Percentiles rank a stretch among this genome's conserved stretches.
Conservation (phyloP, 2,329 filamentous ascomycete species). For the Trichoderma sp. region DNA sequence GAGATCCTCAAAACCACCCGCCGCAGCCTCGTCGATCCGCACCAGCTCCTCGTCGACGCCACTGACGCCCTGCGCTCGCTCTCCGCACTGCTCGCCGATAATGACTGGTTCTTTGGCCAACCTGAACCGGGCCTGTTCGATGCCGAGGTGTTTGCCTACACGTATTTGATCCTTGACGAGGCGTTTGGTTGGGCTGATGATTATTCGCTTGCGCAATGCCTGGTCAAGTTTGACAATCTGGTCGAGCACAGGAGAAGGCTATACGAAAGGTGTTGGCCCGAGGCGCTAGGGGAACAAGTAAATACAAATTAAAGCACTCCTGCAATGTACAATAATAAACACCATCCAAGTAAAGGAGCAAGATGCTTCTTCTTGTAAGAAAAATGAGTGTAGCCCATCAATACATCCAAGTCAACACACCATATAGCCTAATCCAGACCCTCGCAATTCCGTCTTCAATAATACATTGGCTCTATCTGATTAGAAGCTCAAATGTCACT, state of each 20-base stretch:
- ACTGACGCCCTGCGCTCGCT: slow-evolving; percentile 50
- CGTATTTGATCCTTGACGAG: slow-evolving; percentile 73
- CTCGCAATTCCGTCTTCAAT: neutral
- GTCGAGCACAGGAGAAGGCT: slow-evolving; percentile 48
- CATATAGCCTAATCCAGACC: neutral
- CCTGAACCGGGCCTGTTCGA: slow-evolving; percentile 73
- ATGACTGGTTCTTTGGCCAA: slow-evolving; percentile 53
- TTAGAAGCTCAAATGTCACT: neutral
- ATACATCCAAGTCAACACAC: neutral
- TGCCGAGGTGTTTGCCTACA: slow-evolving; percentile 87
- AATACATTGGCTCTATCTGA: neutral
- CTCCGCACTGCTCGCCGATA: slow-evolving; percentile 42
- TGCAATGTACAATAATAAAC: neutral
- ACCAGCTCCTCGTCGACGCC: slow-evolving; percentile 46
- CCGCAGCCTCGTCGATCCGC: slow-evolving; percentile 36
- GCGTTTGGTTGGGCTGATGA: slow-evolving; percentile 61
- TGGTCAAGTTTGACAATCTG: slow-evolving; percentile 62
- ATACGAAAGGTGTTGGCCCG: slow-evolving; percentile 35
- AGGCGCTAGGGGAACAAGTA: neutral
- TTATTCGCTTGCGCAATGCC: slow-evolving; percentile 55
- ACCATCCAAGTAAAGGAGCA: neutral
- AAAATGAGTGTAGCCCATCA: neutral
- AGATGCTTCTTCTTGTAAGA: neutral
- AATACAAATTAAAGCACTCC: neutral
- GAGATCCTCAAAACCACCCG: slow-evolving; percentile 68